phyloP scores from a whole-genome alignment of 495 filamentous ascomycete species.

The Thozetella sp. region DNA sequence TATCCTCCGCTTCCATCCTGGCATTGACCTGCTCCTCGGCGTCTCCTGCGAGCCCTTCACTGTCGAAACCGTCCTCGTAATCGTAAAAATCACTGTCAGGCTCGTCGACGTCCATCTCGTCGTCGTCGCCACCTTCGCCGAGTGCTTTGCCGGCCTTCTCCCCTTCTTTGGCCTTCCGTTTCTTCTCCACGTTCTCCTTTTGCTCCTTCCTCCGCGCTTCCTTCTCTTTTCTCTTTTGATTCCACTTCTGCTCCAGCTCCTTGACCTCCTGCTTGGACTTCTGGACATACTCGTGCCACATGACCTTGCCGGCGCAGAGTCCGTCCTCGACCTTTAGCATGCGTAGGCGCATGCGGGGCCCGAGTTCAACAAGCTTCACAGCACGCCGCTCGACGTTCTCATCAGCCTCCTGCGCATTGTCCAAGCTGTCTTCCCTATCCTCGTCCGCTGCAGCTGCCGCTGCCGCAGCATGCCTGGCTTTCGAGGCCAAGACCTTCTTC shows the following conservation, averaged over 20 bases:
- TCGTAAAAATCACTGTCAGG: slow-evolving; percentile 54
- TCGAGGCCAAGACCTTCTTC: slow-evolving; percentile 67
- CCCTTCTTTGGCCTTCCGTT: slow-evolving; percentile 58
- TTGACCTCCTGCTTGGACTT: slow-evolving; percentile 80
- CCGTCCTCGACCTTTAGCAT: slow-evolving; percentile 97
- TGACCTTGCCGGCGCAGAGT: slow-evolving; percentile 83
- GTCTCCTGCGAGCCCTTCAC: slow-evolving; percentile 55
- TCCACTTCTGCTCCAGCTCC: slow-evolving; percentile 80
- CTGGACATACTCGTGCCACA: slow-evolving; percentile 95
- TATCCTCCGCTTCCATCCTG: slow-evolving; percentile 51
- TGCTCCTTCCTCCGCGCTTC: slow-evolving; percentile 79
- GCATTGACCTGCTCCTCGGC: slow-evolving; percentile 61
- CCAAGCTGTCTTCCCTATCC: slow-evolving; percentile 29
- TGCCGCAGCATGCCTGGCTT: slow-evolving; percentile 47
- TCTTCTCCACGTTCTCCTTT: slow-evolving; percentile 84
- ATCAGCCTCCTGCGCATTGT: slow-evolving; percentile 22
- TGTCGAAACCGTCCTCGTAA: slow-evolving; percentile 55
- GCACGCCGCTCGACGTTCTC: slow-evolving; percentile 73
- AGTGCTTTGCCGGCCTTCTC: slow-evolving; percentile 51
- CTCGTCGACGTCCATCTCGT: slow-evolving; percentile 62
- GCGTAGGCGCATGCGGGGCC: slow-evolving; percentile 84
- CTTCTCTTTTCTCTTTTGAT: slow-evolving; percentile 74
- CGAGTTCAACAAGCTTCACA: slow-evolving; percentile 89
- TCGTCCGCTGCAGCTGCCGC: slow-evolving; percentile 22
- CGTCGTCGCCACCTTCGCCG: slow-evolving; percentile 62